Conservation (phyloP, 164 flowering plant species). For the Vitis cinerea region DNA sequence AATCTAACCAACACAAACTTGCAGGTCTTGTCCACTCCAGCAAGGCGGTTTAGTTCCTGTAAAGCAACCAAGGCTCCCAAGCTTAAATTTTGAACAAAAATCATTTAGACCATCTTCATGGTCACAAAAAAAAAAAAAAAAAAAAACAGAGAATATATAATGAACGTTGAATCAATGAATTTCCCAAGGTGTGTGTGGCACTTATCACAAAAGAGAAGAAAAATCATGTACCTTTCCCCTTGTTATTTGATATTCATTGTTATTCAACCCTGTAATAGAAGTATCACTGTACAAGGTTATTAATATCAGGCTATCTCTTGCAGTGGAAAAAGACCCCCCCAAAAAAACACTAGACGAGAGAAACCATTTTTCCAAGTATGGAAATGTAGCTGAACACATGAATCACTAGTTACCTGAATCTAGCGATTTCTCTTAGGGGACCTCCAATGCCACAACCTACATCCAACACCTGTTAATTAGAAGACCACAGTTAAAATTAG, state of each 20-base stretch:
- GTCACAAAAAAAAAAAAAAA: too few species aligned
- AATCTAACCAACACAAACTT: slow-evolving; percentile 72
- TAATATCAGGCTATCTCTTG: neutral
- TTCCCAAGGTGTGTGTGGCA: too few species aligned
- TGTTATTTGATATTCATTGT: slow-evolving; percentile 93
- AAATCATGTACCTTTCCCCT: slow-evolving; percentile 69
- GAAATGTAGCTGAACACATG: too few species aligned
- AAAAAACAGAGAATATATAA: neutral
- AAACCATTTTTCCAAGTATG: too few species aligned
- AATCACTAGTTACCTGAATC: slow-evolving; percentile 58
- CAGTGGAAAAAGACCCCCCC: neutral
- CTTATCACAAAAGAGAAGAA: too few species aligned
- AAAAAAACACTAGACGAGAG: too few species aligned
- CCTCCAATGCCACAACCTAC: slow-evolving; percentile 99
- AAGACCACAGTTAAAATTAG: neutral
- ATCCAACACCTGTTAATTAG: slow-evolving; percentile 71
- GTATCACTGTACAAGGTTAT: slow-evolving; percentile 57
- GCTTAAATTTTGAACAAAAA: neutral
- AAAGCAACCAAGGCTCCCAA: slow-evolving; percentile 6
- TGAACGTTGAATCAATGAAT: too few species aligned
- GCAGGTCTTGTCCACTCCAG: slow-evolving; percentile 84
- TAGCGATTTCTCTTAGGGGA: slow-evolving; percentile 89
- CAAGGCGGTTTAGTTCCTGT: slow-evolving; percentile 77
- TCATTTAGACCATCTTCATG: too few species aligned
- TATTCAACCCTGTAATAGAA: slow-evolving; percentile 89